Evolutionary conservation across 2,329 filamentous ascomycete species (phyloP).

Genomic region (Sordariomycetes sp.): DNA sequence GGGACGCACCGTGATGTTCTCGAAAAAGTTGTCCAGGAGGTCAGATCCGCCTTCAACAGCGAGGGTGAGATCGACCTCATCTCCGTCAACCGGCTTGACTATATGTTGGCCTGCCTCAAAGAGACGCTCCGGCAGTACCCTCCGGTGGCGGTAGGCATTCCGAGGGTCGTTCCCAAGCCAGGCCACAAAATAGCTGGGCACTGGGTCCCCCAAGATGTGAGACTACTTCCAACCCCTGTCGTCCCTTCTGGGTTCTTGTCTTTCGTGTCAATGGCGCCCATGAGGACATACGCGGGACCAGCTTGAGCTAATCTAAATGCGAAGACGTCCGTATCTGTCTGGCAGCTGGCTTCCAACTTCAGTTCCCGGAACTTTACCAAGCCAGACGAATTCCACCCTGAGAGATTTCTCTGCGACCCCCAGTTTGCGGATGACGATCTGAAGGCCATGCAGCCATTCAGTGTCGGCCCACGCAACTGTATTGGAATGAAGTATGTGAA

Average conservation of each 20-base stretch:
- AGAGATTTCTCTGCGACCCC: conserved; percentile 20
- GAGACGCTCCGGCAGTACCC: conserved; percentile 24
- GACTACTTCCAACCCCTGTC: neutral
- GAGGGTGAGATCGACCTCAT: conserved; percentile 26
- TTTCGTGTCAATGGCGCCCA: neutral
- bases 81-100: conserved; percentile 18
- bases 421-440: conserved; percentile 13
- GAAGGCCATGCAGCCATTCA: conserved; percentile 17
- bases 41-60: conserved; percentile 22
- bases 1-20: conserved; percentile 5
- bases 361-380: conserved; percentile 18
- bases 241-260: no score
- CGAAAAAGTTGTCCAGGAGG: conserved; percentile 22
- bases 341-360: conserved; percentile 20
- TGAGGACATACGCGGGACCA: neutral
- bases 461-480: conserved; percentile 17
- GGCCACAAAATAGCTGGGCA: neutral
- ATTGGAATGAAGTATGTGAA: conserved; percentile 20
- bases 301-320: neutral
- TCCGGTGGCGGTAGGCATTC: neutral
- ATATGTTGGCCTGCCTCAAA: conserved; percentile 28
- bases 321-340: neutral
- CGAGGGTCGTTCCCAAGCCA: neutral
- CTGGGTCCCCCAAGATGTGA: neutral
- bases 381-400: conserved; percentile 23